Percentiles rank a stretch among this genome's conserved stretches.
These are phyloP conservation scores for Hyaloscypha hepaticicola DNA, from an alignment of 495 filamentous ascomycete species.

Conservation along the genomic window DNA sequence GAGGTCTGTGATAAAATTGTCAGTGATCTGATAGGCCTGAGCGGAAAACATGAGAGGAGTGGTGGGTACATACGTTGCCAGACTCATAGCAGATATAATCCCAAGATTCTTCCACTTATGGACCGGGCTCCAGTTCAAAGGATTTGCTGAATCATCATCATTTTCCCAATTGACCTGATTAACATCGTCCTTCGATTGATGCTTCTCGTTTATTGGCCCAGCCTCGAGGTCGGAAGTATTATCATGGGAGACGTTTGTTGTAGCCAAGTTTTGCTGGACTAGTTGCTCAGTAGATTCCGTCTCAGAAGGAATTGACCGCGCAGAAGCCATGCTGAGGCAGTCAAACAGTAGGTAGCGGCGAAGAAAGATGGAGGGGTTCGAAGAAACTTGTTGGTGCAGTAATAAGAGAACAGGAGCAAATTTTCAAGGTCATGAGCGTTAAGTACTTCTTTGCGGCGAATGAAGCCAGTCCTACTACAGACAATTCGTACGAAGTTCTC, in stretches of 20 bases:
- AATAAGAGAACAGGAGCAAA: background rate
- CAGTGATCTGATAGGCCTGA: background rate
- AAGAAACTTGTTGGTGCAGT: background rate
- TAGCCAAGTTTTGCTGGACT: background rate
- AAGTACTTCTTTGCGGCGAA: background rate
- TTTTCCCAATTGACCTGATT: slow-evolving; percentile 49
- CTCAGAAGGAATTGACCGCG: background rate
- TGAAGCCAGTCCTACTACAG: background rate
- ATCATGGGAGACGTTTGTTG: background rate
- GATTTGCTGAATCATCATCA: slow-evolving; percentile 38
- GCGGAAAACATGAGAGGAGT: background rate
- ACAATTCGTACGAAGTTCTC: background rate
- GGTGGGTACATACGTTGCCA: slow-evolving; percentile 51
- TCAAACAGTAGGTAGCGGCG: background rate
- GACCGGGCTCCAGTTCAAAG: slow-evolving; percentile 42
- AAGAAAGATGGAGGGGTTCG: background rate
- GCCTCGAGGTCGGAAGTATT: background rate
- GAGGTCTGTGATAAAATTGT: slow-evolving; percentile 39
- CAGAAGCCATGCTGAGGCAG: background rate
- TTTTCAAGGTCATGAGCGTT: background rate
- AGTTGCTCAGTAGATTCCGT: background rate
- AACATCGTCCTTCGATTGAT: background rate
- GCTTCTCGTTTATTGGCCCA: background rate
- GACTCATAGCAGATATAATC: slow-evolving; percentile 55
- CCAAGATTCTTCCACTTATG: slow-evolving; percentile 46